Conservation (phyloP, 352 stramenopile species). For the Globisporangium barbulae region DNA sequence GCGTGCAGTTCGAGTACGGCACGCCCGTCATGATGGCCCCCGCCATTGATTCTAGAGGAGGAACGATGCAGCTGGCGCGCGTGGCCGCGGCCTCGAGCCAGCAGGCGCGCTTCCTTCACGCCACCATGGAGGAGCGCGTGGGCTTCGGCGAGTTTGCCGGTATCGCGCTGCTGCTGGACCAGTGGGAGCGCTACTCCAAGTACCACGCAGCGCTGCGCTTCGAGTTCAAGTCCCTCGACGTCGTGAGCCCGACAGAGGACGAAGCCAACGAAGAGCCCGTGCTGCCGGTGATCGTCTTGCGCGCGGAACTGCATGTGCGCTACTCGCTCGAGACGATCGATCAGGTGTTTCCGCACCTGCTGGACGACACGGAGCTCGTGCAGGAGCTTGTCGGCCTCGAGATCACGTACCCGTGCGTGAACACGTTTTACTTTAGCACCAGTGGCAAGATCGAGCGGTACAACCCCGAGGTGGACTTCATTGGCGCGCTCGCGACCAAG, state of each 20-base stretch:
- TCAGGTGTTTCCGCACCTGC: conserved; percentile 44
- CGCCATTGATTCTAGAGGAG: no score
- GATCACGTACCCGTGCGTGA: conserved; percentile 40
- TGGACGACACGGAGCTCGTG: conserved; percentile 29
- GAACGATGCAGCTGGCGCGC: conserved; percentile 17
- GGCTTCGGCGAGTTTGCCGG: conserved; percentile 43
- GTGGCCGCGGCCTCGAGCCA: conserved; percentile 21
- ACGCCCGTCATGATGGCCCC: conserved; percentile 28
- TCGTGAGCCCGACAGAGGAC: conserved; percentile 10
- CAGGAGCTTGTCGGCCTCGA: conserved; percentile 41
- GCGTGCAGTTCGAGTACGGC: conserved; percentile 40
- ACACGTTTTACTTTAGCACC: conserved; percentile 41
- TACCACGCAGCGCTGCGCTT: conserved; percentile 43
- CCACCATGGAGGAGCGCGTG: conserved; percentile 35
- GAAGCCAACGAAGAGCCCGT: conserved; percentile 10
- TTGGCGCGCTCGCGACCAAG: conserved; percentile 25
- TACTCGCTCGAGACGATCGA: conserved; percentile 51
- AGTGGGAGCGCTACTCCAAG: conserved; percentile 59
- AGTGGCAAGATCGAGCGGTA: conserved; percentile 44
- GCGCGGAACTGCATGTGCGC: conserved; percentile 31
- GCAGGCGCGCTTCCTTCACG: conserved; percentile 35
- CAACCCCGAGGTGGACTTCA: conserved; percentile 37
- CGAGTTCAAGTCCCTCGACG: conserved; percentile 37
- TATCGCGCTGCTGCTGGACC: conserved; percentile 34
- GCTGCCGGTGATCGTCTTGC: conserved; percentile 26